These are phyloP conservation scores for Caryocar brasiliense DNA, from an alignment of 441 rosid genomes.

Conservation along the genomic window DNA sequence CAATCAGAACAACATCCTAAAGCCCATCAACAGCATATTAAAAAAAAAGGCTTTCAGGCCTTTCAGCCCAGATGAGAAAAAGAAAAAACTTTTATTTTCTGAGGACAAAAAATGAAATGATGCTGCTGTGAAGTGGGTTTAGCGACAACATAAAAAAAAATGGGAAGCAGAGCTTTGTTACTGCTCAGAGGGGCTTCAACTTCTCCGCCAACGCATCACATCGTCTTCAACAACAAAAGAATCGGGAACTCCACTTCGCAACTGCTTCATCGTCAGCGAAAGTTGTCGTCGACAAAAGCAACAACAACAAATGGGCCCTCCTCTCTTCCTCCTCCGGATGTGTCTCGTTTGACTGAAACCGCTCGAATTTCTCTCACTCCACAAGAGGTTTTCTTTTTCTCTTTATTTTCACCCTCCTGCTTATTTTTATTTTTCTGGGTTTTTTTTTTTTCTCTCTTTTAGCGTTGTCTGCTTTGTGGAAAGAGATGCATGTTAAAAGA, in stretches of 20 bases:
- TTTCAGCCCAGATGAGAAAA: too few relatives aligned
- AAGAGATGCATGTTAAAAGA: too few relatives aligned
- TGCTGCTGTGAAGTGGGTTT: too few relatives aligned
- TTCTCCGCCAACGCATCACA: slow-evolving; percentile 5
- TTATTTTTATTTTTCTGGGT: too few relatives aligned
- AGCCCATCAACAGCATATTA: too few relatives aligned
- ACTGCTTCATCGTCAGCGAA: not conserved
- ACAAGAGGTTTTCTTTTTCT: slow-evolving; percentile 27
- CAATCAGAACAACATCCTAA: too few relatives aligned
- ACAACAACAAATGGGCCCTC: slow-evolving; percentile 18
- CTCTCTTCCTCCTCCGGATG: slow-evolving; percentile 50
- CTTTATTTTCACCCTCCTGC: not conserved
- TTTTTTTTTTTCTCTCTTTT: not conserved
- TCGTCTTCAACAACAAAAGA: not conserved
- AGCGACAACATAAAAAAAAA: not conserved
- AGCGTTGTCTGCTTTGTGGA: not conserved
- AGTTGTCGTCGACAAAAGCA: slow-evolving; percentile 1
- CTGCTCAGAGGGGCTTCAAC: slow-evolving; percentile 15
- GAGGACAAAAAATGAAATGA: too few relatives aligned
- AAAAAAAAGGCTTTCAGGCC: too few relatives aligned
- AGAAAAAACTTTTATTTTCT: too few relatives aligned
- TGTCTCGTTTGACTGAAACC: slow-evolving; percentile 56
- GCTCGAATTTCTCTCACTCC: slow-evolving; percentile 72
- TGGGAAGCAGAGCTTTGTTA: slow-evolving; percentile 29
- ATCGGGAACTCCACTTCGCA: not conserved